Conservation (phyloP, 495 filamentous ascomycete genomes). For the Lasiosphaeriaceae sp. region DNA sequence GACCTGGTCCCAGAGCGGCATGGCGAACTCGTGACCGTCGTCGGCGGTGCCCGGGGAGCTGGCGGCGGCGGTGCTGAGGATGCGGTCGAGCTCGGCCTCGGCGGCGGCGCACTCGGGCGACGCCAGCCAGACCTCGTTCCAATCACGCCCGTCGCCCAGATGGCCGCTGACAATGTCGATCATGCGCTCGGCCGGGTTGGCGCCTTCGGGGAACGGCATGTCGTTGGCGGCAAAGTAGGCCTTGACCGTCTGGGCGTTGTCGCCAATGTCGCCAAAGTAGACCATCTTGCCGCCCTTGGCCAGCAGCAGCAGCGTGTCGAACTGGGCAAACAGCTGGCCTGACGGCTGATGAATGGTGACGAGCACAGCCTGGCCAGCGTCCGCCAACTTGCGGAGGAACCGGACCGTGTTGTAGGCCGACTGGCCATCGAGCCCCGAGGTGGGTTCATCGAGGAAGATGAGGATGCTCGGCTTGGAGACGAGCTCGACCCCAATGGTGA, state of each 20-base stretch:
- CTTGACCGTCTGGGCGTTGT: slow-evolving; percentile 34
- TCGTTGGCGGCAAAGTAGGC: slow-evolving; percentile 60
- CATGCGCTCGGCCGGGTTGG: slow-evolving; percentile 81
- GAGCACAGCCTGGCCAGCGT: slow-evolving; percentile 65
- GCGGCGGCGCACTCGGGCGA: slow-evolving; percentile 60
- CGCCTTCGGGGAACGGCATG: slow-evolving; percentile 58
- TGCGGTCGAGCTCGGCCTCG: slow-evolving; percentile 58
- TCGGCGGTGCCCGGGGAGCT: slow-evolving; percentile 18
- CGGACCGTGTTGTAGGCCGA: slow-evolving; percentile 75
- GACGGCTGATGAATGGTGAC: slow-evolving; percentile 79
- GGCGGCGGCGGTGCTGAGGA: slow-evolving; percentile 41
- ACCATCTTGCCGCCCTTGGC: slow-evolving; percentile 62
- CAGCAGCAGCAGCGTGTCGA: slow-evolving; percentile 66
- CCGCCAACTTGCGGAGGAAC: slow-evolving; percentile 78
- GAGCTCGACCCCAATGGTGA: slow-evolving; percentile 92
- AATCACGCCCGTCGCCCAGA: slow-evolving; percentile 58
- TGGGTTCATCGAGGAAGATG: slow-evolving; percentile 77
- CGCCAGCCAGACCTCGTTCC: slow-evolving; percentile 71
- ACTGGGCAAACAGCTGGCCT: slow-evolving; percentile 66
- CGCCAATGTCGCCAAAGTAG: slow-evolving; percentile 60
- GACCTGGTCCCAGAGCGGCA: slow-evolving; percentile 36
- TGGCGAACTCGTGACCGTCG: slow-evolving; percentile 31
- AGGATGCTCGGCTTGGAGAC: slow-evolving; percentile 78
- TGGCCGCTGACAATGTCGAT: slow-evolving; percentile 72
- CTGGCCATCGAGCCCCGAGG: slow-evolving; percentile 82